Base-by-base conservation (phyloP, 768 basidiomycete genomes). In the Megacollybia marginata region DNA sequence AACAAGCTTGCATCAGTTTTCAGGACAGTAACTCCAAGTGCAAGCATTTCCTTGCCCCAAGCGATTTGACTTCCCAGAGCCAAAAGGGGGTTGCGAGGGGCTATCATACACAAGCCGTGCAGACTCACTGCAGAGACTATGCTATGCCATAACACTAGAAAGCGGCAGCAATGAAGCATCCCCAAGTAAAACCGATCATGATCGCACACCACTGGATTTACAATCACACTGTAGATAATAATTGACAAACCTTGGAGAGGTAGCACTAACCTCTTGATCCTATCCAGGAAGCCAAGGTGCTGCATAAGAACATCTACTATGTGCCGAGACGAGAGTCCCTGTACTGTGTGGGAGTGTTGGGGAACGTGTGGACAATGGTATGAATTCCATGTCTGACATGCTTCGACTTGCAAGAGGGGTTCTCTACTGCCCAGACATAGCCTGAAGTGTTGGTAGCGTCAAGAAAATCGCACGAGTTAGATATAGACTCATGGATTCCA, bases 11-110 rank as follows among this genome's bases (percentile, higher is more conserved):
- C 46, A 43, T 74, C 69, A 36, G 62, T 51, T 33, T 63, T 54
- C 44, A 71, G 60, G 3, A 59, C 48, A 1, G 61, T 35, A 38
- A 69, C 61, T 31, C 70, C 59, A 40, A 68, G 50, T 2, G 57
- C 52, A 5, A 73, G 52, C 0, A 62, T 61, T 18, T 73, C 71
- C 42, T 68, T 68, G 0, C 69, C 70, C 64, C 72, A 73, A 20
- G 52, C 57, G n/a, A 61, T 49, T 60, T 57, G n/a, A 65, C 47
- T 15, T 52, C 38, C n/a, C 18, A 18, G 43, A 48, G 43, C 51
- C 51, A 52, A n/a, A 52, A 46, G 6, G 20, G 35, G 16, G 23
- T 19, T 38, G 13, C 35, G 32, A 15, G 47, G 28, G 19, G 16
- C 31, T n/a, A 35, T 33, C 44, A 34, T 48, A 43, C 43, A 13